A percentile compares a stretch with the other conserved stretches of the same genome.
Conservation (phyloP, 495 filamentous ascomycete genomes). For the Terfezia boudieri region DNA sequence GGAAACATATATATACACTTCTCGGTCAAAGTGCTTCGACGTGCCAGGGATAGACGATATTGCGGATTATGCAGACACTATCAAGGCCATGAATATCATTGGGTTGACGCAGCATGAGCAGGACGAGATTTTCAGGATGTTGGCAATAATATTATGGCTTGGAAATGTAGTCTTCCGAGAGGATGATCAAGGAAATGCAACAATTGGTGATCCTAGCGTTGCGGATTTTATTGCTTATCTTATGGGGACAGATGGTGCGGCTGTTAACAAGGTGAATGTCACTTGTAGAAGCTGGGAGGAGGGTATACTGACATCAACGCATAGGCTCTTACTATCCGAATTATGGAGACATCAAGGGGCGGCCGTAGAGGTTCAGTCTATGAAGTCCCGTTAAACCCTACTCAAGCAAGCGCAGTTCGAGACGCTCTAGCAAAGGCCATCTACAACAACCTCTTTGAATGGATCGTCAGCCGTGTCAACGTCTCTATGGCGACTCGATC, state of each 20-base stretch:
- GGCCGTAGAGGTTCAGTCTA: slow-evolving; percentile 61
- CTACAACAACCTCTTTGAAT: slow-evolving; percentile 96
- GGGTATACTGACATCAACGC: too few species aligned
- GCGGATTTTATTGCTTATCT: slow-evolving; percentile 88
- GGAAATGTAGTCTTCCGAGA: slow-evolving; percentile 81
- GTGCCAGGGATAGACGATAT: slow-evolving; percentile 83
- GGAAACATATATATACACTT: slow-evolving; percentile 87
- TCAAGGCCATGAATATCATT: slow-evolving; percentile 88
- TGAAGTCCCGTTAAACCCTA: slow-evolving; percentile 74
- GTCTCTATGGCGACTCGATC: slow-evolving; percentile 63
- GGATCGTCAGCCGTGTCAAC: slow-evolving; percentile 91
- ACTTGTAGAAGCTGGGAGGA: neutral
- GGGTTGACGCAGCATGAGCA: slow-evolving; percentile 75
- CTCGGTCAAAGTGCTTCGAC: slow-evolving; percentile 76
- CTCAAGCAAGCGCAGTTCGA: slow-evolving; percentile 77
- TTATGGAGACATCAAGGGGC: slow-evolving; percentile 75
- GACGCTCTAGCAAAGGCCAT: slow-evolving; percentile 89
- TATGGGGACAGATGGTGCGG: slow-evolving; percentile 60
- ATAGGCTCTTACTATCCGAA: slow-evolving; percentile 56
- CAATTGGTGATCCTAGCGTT: slow-evolving; percentile 64
- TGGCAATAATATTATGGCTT: slow-evolving; percentile 81
- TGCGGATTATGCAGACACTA: slow-evolving; percentile 73
- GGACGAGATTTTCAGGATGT: slow-evolving; percentile 91
- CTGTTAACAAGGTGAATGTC: slow-evolving; percentile 39
- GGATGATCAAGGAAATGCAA: slow-evolving; percentile 71